Conservation (phyloP, 1,139 yeast species). For the Zygotorulaspora mrakii region DNA sequence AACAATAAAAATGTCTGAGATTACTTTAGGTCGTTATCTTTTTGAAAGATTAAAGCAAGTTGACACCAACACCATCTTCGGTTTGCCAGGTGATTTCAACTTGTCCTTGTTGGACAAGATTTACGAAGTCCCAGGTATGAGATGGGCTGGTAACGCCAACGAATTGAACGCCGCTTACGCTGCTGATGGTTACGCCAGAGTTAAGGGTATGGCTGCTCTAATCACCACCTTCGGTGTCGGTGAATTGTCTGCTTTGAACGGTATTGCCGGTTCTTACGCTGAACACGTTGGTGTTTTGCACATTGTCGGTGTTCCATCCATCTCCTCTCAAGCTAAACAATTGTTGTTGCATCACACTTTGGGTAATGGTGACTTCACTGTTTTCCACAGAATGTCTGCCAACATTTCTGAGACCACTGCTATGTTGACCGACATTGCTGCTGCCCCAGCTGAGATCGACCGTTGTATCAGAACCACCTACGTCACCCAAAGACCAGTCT, state of each 20-base stretch:
- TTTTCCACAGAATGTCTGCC: conserved; percentile 69
- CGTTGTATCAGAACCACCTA: conserved; percentile 70
- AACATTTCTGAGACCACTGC: conserved; percentile 65
- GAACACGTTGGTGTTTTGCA: conserved; percentile 77
- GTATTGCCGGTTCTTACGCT: conserved; percentile 76
- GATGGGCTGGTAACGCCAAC: conserved; percentile 71
- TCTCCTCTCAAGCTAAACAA: conserved; percentile 61
- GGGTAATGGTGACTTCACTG: conserved; percentile 83
- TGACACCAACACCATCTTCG: conserved; percentile 56
- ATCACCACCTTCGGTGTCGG: conserved; percentile 83
- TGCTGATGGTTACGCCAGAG: conserved; percentile 67
- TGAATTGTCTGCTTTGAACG: conserved; percentile 80
- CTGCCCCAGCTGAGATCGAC: conserved; percentile 70
- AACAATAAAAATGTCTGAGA: conserved; percentile 36
- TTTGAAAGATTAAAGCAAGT: conserved; percentile 55
- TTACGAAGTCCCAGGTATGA: conserved; percentile 54
- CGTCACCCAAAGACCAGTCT: conserved; percentile 75
- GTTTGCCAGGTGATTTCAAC: conserved; percentile 71
- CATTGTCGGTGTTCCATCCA: conserved; percentile 74
- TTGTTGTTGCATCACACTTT: conserved; percentile 61
- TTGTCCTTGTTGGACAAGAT: conserved; percentile 59
- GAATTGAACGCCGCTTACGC: conserved; percentile 71
- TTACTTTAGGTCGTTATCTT: conserved; percentile 56
- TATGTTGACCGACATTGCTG: conserved; percentile 54
- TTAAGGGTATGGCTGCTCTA: conserved; percentile 57